Evolutionary conservation across 805 yeast genomes (phyloP).

Genomic region (Ogataea ganodermae): DNA sequence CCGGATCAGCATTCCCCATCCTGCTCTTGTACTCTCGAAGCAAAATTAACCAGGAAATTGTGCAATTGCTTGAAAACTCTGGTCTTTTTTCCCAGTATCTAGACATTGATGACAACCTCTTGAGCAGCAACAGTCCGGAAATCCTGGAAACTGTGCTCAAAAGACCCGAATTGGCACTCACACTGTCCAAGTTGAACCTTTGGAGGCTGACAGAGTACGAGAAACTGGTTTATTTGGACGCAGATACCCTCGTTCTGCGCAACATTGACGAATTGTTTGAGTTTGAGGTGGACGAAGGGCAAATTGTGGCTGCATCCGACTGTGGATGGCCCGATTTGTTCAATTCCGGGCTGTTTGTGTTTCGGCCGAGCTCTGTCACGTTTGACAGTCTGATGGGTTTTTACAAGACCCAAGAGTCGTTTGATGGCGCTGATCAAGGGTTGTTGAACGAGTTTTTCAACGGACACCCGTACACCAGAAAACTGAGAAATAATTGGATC

Average conservation of each 20-base stretch:
- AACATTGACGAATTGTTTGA: conserved; percentile 34
- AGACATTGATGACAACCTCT: conserved; percentile 26
- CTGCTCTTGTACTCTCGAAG: conserved; percentile 26
- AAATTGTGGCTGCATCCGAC: conserved; percentile 66
- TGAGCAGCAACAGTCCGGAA: conserved; percentile 21
- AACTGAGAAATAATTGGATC: conserved; percentile 50
- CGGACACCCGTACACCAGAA: conserved; percentile 25
- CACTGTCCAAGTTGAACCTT: conserved; percentile 56
- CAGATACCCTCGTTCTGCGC: conserved; percentile 51
- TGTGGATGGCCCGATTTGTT: conserved; percentile 92
- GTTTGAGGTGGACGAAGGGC: conserved; percentile 26
- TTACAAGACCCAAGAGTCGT: conserved; percentile 37
- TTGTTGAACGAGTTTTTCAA: conserved; percentile 73
- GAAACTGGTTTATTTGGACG: conserved; percentile 60
- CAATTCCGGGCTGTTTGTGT: conserved; percentile 73
- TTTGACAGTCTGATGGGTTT: conserved; percentile 43
- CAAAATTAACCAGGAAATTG: conserved; percentile 17
- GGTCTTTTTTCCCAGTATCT: conserved; percentile 22
- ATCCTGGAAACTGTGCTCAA: conserved; percentile 25
- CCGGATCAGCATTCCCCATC: conserved; percentile 23
- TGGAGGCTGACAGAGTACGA: conserved; percentile 50
- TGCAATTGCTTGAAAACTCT: conserved; percentile 14
- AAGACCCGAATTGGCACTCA: conserved; percentile 35
- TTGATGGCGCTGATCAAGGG: conserved; percentile 95
- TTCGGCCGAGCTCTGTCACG: conserved; percentile 51